A percentile compares a stretch with the other conserved stretches of the same genome.
These are phyloP conservation scores for Tetracladium setigerum DNA, from an alignment of 495 filamentous ascomycete species.

Conservation along the genomic window DNA sequence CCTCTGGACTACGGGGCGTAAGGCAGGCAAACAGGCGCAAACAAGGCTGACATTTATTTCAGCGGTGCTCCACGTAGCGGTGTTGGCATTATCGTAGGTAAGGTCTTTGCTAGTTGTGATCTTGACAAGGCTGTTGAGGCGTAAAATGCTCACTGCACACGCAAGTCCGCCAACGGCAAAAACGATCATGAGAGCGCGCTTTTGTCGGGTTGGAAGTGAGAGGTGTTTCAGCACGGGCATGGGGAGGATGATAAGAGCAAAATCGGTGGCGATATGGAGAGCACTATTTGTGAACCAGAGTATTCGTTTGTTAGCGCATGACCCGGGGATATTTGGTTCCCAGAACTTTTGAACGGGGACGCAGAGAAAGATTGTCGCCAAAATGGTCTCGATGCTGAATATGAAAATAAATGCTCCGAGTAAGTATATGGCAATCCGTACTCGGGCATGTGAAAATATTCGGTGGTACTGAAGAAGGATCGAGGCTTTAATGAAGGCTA, in stretches of 20 bases:
- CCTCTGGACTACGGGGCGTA: constrained; percentile 20
- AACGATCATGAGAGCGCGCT: constrained; percentile 40
- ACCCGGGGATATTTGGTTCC: constrained; percentile 38
- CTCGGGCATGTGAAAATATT: constrained; percentile 33
- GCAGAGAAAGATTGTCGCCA: constrained; percentile 43
- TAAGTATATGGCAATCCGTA: constrained; percentile 27
- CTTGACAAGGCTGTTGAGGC: too few species aligned
- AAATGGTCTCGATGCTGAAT: constrained; percentile 31
- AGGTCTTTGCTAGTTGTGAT: too few species aligned
- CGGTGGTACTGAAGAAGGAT: constrained; percentile 42
- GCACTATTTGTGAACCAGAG: constrained; percentile 46
- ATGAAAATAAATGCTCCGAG: constrained; percentile 29
- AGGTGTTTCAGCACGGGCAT: constrained; percentile 46
- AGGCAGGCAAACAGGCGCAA: constrained; percentile 22
- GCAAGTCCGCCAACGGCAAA: constrained; percentile 48
- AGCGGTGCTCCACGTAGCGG: constrained; percentile 26
- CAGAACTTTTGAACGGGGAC: constrained; percentile 45
- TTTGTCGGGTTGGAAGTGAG: constrained; percentile 43
- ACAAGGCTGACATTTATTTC: constrained; percentile 26
- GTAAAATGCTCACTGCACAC: too few species aligned
- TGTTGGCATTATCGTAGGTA: too few species aligned
- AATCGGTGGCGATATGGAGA: constrained; percentile 46
- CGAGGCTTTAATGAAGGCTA: constrained; percentile 38
- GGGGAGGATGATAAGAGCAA: constrained; percentile 47
- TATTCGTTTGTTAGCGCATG: constrained; percentile 38